Base-by-base conservation (phyloP, 768 basidiomycete genomes). In the Naematelia aurantialba region DNA sequence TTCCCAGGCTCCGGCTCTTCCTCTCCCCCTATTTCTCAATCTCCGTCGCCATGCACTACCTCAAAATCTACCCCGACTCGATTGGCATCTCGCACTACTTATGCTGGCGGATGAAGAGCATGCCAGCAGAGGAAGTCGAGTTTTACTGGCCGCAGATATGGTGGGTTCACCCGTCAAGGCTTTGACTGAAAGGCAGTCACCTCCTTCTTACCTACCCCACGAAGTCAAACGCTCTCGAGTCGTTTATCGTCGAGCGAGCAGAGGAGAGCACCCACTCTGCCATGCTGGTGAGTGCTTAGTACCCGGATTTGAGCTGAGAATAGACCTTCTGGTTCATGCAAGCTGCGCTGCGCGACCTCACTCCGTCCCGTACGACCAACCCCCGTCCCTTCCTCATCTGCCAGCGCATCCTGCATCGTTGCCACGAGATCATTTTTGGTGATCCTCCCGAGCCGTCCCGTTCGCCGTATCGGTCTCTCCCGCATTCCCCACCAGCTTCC, bases 291-390 rank as follows among this genome's bases (percentile, higher is more conserved):
- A 78, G 93, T 67, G 3, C 21, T 1, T 25, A 19, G 10, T 13
- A 17, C 3, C 3, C 10, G 27, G 14, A 31, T 42, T 25, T 45
- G 12, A 25, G 25, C 49, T 52, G 8, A 55, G 19, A 24, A 5
- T 73, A 93, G 91, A 97, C 96, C 0, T 79, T 99, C 46, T 98
- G 94, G 92, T 96, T 93, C 78, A 93, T 98, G 88, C 96, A 98
- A 83, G 90, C 94, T 14, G 85, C 89, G 25, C 81, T 99, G 19
- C 85, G 84, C 58, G 96, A 99, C 76, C 81, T 97, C 5, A 83
- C 86, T 0, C 68, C 77, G 45, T 68, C 78, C 46, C 59, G 78
- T 1, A 81, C 80, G 13, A 82, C 85, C 52, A 83, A 85, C 49
- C 86, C 90, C 2, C 83, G 79, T 45, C 89, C 91, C 0, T 97